A percentile compares a stretch with the other conserved stretches of the same genome.
These are phyloP conservation scores for Fraxinus nigra DNA, from an alignment of 305 asterid species.

Conservation along the genomic window DNA sequence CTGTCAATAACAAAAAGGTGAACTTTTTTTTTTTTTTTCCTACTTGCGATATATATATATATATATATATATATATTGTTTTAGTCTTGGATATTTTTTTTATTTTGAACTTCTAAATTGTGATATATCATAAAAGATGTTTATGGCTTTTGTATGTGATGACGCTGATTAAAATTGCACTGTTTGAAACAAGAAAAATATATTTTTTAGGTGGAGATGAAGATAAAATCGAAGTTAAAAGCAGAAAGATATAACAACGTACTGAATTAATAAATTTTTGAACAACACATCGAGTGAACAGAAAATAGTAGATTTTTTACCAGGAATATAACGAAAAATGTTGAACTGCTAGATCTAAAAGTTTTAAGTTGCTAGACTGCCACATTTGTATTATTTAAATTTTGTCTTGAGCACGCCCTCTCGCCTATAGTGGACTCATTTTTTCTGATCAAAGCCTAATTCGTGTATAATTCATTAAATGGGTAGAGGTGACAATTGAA, in stretches of 20 bases:
- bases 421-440: background rate
- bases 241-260: background rate
- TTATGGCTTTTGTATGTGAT: background rate
- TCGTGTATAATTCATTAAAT: background rate
- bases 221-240: background rate
- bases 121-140: background rate
- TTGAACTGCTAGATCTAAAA: background rate
- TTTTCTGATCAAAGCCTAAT: background rate
- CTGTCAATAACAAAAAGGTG: slow-evolving; percentile 74
- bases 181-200: background rate
- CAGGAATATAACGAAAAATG: background rate
- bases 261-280: background rate
- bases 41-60: background rate
- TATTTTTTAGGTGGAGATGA: background rate
- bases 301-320: background rate
- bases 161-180: background rate
- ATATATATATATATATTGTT: no score
- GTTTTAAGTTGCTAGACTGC: background rate
- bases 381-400: background rate
- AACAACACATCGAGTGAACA: background rate
- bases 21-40: background rate
- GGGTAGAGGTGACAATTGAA: background rate
- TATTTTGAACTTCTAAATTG: background rate
- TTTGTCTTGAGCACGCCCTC: background rate
- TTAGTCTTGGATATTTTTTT: background rate